These are phyloP conservation scores for Rhinocladiella mackenziei DNA, from an alignment of 2,329 filamentous ascomycete species.

Conservation along the genomic window DNA sequence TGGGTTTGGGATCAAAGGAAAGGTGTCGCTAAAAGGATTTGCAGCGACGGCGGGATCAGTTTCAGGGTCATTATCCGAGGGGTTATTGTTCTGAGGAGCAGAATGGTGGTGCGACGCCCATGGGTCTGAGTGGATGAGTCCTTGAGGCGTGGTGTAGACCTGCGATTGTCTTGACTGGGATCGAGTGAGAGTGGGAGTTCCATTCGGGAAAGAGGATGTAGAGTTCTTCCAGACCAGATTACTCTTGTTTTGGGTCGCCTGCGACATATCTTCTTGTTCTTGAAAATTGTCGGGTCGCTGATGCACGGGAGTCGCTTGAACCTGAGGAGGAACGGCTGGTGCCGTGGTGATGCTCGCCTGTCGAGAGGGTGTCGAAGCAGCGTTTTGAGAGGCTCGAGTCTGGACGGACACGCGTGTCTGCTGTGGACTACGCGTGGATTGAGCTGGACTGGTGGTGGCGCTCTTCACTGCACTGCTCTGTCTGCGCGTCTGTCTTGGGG, in stretches of 20 bases:
- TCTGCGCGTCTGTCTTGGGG: constrained; percentile 10
- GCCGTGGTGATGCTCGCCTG: constrained; percentile 3
- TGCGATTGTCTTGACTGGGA: constrained; percentile 14
- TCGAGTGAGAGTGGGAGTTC: constrained; percentile 13
- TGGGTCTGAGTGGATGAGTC: constrained; percentile 18
- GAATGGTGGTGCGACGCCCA: constrained; percentile 13
- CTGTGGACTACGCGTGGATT: constrained; percentile 15
- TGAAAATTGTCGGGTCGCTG: constrained; percentile 7
- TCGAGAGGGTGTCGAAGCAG: constrained; percentile 12
- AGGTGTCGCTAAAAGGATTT: constrained; percentile 24
- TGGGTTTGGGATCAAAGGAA: constrained; percentile 53
- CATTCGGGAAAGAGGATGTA: constrained; percentile 22
- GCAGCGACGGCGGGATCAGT: constrained; percentile 13
- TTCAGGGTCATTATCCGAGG: constrained; percentile 7
- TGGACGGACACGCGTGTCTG: constrained; percentile 14
- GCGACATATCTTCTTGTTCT: constrained; percentile 1
- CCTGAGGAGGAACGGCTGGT: constrained; percentile 3
- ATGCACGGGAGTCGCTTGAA: constrained; percentile 1
- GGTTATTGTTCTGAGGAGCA: constrained; percentile 6
- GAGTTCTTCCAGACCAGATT: constrained; percentile 23
- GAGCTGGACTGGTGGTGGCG: background rate
- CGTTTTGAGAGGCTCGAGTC: constrained; percentile 12
- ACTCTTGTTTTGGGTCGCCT: constrained; percentile 8
- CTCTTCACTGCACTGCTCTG: constrained; percentile 8
- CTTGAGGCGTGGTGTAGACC: constrained; percentile 22